These are phyloP conservation scores for Lactarius hengduanensis DNA, from an alignment of 768 basidiomycete genomes.

Conservation along the genomic window DNA sequence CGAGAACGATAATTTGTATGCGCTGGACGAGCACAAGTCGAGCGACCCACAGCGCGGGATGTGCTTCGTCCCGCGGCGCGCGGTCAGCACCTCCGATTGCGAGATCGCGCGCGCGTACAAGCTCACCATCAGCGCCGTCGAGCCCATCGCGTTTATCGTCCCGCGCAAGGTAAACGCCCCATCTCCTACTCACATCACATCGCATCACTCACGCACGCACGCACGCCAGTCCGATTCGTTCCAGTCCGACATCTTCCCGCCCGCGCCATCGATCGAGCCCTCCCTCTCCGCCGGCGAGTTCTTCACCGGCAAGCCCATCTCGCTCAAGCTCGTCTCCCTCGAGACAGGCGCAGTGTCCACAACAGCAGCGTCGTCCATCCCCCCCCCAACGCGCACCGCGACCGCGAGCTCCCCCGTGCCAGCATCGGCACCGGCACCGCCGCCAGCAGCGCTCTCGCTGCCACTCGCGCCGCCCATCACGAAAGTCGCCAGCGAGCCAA, in stretches of 20 bases:
- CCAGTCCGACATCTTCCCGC: conserved; percentile 97
- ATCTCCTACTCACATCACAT: neutral
- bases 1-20: conserved; percentile 77
- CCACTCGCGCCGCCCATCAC: conserved; percentile 29
- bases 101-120: conserved; percentile 97
- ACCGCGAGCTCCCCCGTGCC: conserved; percentile 36
- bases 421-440: conserved; percentile 36
- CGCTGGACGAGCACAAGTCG: conserved; percentile 82
- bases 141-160: conserved; percentile 94
- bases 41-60: conserved; percentile 94
- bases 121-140: conserved; percentile 66
- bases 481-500: conserved; percentile 21
- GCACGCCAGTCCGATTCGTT: conserved; percentile 76
- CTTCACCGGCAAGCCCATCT: conserved; percentile 77
- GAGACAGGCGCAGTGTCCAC: conserved; percentile 56
- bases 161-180: conserved; percentile 72
- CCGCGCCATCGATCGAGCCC: conserved; percentile 79
- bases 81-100: conserved; percentile 84
- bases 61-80: conserved; percentile 93
- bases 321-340: conserved; percentile 78
- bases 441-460: conserved; percentile 31
- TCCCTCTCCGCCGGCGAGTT: conserved; percentile 82
- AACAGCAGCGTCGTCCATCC: conserved; percentile 23
- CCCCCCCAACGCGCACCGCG: conserved; percentile 31
- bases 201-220: neutral